Evolutionary conservation across 1,284 basidiomycete species (phyloP), one percentile per base, ranked within the genome.

Genomic region (Leucocoprinus gongylophorus): DNA sequence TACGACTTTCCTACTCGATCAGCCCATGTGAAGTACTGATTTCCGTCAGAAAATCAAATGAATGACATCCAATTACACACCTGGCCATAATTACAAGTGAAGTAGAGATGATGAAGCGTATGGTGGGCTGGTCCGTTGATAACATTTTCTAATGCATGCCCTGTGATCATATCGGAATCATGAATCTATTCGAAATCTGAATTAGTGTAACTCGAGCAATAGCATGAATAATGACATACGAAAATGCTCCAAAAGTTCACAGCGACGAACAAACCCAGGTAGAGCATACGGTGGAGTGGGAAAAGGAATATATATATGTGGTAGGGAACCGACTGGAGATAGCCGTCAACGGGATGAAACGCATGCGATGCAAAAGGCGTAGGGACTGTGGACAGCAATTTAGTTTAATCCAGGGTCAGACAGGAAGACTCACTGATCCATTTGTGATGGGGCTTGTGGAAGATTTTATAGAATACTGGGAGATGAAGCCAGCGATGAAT

Each of bases 41-140:
- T 37, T 29, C 58, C 51, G 57, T 51, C 56, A 46, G 45, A 13
- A 37, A n/a, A 37, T n/a, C 35, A 17, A 37, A 23, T 53, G 32
- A 32, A 23, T 1, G 17, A 9, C 42, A 41, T 12, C 42, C 8
- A 38, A 35, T 13, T 2, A 70, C 78, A 53, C 57, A 80, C 79
- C 71, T 90, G 88, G 17, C 94, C 95, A 67, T 95, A 97, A 76
- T 97, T 97, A 64, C 91, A 89, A 23, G 89, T 97, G 70, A 97
- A 97, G 73, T 95, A 94, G 35, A 97, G 70, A 64, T 97, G 95
- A 66, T 98, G 95, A 41, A 98, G 75, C 0, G 95, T 98, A 69
- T 99, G 95, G 64, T 99, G 95, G 3, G 95, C 92, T 2, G 95
- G 97, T 12, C 94, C 93, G 70, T 99, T 99, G 73, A 99, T 95